These are phyloP conservation scores for Nepenthes alata DNA, from an alignment of 179 eudicot genomes.

Conservation along the genomic window DNA sequence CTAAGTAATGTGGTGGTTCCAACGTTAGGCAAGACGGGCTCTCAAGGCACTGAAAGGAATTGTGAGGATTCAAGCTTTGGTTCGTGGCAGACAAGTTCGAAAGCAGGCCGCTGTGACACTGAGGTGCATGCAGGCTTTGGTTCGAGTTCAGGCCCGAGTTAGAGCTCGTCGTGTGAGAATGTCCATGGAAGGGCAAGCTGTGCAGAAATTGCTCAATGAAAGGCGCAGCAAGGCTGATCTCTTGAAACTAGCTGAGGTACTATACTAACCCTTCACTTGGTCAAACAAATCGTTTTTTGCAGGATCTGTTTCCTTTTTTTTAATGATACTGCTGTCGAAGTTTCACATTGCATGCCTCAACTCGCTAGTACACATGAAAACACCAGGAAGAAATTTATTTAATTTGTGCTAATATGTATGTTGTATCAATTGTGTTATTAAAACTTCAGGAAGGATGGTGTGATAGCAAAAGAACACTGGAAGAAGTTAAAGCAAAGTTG, in stretches of 20 bases:
- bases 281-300: too few relatives aligned
- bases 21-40: constrained; percentile 74
- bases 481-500: constrained; percentile 31
- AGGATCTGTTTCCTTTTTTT: too few relatives aligned
- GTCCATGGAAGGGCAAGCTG: constrained; percentile 90
- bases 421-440: not conserved
- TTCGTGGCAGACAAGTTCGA: constrained; percentile 75
- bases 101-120: constrained; percentile 93
- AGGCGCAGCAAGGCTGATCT: constrained; percentile 45
- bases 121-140: constrained; percentile 93
- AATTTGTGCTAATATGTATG: not conserved
- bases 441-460: constrained; percentile 36
- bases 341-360: too few relatives aligned
- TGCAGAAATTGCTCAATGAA: constrained; percentile 58
- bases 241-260: constrained; percentile 77
- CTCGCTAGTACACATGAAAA: too few relatives aligned
- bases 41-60: constrained; percentile 81
- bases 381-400: not conserved
- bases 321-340: too few relatives aligned
- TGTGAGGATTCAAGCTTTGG: constrained; percentile 82
- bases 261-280: not conserved
- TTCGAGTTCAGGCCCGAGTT: constrained; percentile 82
- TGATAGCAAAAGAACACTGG: constrained; percentile 35
- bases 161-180: constrained; percentile 81
- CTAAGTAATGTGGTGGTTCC: not conserved